Percentiles rank a stretch among this genome's conserved stretches.
Conservation (phyloP, 495 filamentous ascomycete genomes). For the Aspergillus olivimuriae region DNA sequence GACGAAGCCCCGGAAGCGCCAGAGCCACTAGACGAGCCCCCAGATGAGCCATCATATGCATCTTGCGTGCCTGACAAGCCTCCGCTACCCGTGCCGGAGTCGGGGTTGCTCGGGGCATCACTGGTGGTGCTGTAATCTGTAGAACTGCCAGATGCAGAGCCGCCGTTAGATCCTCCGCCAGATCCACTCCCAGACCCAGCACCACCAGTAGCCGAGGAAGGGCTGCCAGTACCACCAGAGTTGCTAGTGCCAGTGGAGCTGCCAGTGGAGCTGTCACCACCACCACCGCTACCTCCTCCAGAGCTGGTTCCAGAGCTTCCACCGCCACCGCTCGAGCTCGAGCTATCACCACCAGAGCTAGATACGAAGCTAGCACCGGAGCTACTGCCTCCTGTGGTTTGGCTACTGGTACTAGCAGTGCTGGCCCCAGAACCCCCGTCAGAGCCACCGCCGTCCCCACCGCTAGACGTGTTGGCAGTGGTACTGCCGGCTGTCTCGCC, state of each 20-base stretch:
- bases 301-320: not conserved
- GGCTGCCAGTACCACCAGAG: not conserved
- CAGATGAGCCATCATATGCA: not conserved
- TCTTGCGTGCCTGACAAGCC: not conserved
- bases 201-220: not conserved
- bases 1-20: no score
- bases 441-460: not conserved
- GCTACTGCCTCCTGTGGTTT: no score
- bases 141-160: no score
- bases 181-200: not conserved
- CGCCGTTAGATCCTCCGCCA: not conserved
- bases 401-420: no score
- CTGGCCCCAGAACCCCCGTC: not conserved
- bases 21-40: not conserved
- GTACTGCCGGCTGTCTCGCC: not conserved
- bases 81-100: not conserved
- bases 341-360: no score
- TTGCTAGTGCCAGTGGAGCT: not conserved
- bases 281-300: not conserved
- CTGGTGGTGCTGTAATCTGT: not conserved
- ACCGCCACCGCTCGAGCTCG: not conserved
- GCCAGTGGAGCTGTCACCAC: not conserved
- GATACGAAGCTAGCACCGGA: no score
- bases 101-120: not conserved
- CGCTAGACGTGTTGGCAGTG: not conserved